Conservation (phyloP, 2,329 filamentous ascomycete species). For the Fusarium chuoi region DNA sequence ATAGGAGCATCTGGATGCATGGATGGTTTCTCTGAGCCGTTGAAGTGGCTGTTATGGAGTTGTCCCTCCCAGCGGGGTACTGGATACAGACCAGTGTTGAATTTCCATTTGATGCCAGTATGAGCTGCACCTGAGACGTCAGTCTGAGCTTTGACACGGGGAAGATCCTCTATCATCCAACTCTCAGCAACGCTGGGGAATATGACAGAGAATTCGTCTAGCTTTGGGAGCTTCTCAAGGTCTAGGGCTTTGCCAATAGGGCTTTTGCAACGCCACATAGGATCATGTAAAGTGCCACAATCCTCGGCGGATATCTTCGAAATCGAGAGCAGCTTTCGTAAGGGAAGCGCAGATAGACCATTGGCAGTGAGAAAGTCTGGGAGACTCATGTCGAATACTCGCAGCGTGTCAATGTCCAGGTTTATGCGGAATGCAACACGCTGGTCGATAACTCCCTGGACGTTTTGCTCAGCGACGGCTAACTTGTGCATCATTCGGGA, state of each 20-base stretch:
- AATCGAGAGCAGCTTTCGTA: not conserved
- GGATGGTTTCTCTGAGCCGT: rapidly evolving
- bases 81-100: not conserved
- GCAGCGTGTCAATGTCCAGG: not conserved
- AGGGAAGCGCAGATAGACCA: rapidly evolving
- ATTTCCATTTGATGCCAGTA: not conserved
- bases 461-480: rapidly evolving
- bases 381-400: rapidly evolving
- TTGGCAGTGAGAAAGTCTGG: rapidly evolving
- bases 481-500: rapidly evolving
- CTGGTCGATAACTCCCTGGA: rapidly evolving
- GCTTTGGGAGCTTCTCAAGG: not conserved
- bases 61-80: rapidly evolving
- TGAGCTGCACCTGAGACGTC: rapidly evolving
- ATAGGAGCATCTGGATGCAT: rapidly evolving
- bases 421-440: not conserved
- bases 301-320: not conserved
- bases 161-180: not conserved
- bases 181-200: rapidly evolving
- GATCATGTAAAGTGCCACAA: rapidly evolving
- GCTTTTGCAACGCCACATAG: rapidly evolving
- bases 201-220: not conserved
- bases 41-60: not conserved
- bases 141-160: not conserved
- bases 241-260: not conserved